These are phyloP conservation scores for Cyamopsis tetragonoloba DNA, from an alignment of 306 rosid species.

Conservation along the genomic window DNA sequence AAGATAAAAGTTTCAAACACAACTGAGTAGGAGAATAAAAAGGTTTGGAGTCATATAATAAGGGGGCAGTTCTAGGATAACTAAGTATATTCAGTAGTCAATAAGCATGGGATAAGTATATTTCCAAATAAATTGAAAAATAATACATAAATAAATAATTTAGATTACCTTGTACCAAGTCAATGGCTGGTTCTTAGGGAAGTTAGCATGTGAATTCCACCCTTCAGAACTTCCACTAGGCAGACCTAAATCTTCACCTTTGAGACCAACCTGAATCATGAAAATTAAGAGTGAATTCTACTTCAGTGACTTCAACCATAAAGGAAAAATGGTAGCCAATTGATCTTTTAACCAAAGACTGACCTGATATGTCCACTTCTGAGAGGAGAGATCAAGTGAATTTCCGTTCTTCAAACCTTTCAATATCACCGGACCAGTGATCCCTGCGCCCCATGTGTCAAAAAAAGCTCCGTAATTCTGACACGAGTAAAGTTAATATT, in stretches of 20 bases:
- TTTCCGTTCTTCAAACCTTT: conserved; percentile 53
- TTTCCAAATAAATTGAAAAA: no score
- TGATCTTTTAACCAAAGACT: conserved; percentile 17
- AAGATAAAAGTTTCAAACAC: neutral
- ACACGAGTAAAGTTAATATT: conserved; percentile 17
- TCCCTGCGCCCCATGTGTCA: conserved; percentile 72
- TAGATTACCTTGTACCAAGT: conserved; percentile 87
- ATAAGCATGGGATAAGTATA: neutral
- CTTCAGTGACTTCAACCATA: conserved; percentile 3
- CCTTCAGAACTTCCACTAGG: conserved; percentile 56
- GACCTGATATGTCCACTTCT: conserved; percentile 88
- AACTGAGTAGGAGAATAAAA: neutral
- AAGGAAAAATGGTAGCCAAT: neutral
- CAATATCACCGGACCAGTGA: conserved; percentile 87
- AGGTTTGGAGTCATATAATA: neutral
- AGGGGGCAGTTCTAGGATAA: no score
- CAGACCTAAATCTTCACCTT: conserved; percentile 72
- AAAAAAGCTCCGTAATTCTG: conserved; percentile 88
- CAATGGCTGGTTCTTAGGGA: conserved; percentile 79
- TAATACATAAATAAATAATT: no score
- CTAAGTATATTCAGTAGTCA: neutral
- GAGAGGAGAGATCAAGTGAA: conserved; percentile 75
- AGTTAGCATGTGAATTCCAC: conserved; percentile 62
- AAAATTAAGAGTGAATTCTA: neutral
- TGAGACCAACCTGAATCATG: conserved; percentile 73